Evolutionary conservation across 23 red algal genomes (phyloP).

Genomic region (Chondrus crispus): DNA sequence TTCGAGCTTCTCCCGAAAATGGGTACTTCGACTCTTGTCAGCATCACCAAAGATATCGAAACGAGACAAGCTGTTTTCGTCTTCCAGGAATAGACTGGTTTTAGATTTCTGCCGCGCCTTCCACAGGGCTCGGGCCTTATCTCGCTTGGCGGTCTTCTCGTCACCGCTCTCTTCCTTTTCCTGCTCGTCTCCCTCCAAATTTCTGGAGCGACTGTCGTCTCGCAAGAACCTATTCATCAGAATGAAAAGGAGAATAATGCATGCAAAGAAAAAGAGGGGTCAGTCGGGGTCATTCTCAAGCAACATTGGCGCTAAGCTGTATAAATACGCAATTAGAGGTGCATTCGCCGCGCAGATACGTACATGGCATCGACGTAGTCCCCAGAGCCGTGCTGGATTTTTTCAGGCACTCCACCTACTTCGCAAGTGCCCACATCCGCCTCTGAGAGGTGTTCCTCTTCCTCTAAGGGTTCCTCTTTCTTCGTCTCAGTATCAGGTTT

Average conservation of each 20-base stretch:
- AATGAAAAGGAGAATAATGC: background rate
- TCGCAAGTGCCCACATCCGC: no score
- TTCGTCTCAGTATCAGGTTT: no score
- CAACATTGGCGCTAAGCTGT: background rate
- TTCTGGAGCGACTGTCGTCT: slow-evolving; percentile 42
- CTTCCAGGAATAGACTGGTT: background rate
- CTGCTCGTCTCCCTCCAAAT: background rate
- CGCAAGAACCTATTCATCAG: slow-evolving; percentile 38
- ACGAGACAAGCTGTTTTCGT: slow-evolving; percentile 47
- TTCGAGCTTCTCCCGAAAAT: slow-evolving; percentile 40
- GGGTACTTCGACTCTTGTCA: background rate
- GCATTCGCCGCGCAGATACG: background rate
- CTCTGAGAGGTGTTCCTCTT: no score
- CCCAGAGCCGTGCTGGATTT: background rate
- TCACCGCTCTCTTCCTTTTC: background rate
- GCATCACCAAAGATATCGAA: slow-evolving; percentile 44
- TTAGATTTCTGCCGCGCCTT: slow-evolving; percentile 61
- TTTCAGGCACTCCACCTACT: no score
- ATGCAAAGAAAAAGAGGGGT: background rate
- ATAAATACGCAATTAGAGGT: no score
- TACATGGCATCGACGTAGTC: slow-evolving; percentile 50
- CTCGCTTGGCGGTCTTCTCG: slow-evolving; percentile 20
- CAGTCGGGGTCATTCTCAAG: background rate
- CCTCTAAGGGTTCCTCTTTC: background rate
- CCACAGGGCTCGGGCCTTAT: slow-evolving; percentile 38